Conservation (phyloP, 148 eudicot genomes). For the Fagopyrum homotropicum region DNA sequence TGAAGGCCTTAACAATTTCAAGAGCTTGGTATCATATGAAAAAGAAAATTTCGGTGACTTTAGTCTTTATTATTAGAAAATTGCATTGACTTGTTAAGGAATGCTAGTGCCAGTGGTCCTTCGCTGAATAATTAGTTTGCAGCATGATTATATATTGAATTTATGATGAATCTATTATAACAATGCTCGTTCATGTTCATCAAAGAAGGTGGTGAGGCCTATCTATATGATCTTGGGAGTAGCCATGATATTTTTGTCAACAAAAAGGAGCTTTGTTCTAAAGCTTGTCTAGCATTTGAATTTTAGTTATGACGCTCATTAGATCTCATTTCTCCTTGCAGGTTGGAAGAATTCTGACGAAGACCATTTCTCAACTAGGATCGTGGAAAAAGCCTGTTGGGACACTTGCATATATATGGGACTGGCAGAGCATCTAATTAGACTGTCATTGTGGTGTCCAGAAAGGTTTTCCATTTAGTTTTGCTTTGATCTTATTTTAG, state of each 20-base stretch:
- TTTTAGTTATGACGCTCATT: too few relatives aligned
- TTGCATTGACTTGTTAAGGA: neutral
- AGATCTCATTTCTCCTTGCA: too few relatives aligned
- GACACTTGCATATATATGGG: too few relatives aligned
- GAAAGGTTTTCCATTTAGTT: too few relatives aligned
- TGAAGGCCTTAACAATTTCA: neutral
- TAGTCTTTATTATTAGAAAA: neutral
- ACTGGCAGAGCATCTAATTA: too few relatives aligned
- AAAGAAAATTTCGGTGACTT: neutral
- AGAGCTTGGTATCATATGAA: neutral
- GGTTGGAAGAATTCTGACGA: too few relatives aligned
- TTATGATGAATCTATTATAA: neutral
- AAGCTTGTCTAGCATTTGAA: too few relatives aligned
- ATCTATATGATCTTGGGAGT: constrained; percentile 79
- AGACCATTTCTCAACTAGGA: too few relatives aligned
- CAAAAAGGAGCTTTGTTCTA: constrained; percentile 62
- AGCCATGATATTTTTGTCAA: constrained; percentile 82
- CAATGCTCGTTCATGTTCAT: neutral
- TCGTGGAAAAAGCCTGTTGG: too few relatives aligned
- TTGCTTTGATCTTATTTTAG: too few relatives aligned
- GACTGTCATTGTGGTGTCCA: too few relatives aligned
- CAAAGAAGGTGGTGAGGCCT: constrained; percentile 62
- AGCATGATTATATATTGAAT: neutral
- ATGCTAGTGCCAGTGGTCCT: neutral
- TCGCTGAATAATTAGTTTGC: neutral